Evolutionary conservation across 2,329 filamentous ascomycete genomes (phyloP), one percentile per base, ranked within the genome.

Genomic region (Penicillium occitanis): DNA sequence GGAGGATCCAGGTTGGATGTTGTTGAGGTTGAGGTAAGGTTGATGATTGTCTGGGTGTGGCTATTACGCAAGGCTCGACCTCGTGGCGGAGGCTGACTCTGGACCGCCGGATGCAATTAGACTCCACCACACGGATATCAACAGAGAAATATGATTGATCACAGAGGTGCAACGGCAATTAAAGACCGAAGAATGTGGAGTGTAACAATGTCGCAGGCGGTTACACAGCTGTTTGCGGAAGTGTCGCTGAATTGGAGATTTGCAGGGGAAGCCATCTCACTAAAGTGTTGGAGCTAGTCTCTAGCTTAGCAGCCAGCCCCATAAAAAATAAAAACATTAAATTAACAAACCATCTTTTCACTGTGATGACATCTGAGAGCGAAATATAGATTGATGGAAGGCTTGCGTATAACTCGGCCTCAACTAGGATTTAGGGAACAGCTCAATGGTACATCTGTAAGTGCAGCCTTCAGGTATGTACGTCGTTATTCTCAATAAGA

Each of bases 1-100:
- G 86, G 86, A 68, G 86, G 84, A 70, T 69, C 72, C 72, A 73
- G 67, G 50, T 48, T 73, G 71, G 25, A 57, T 22, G 50, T n/a
- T 25, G 25, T 22, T 30, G 13, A n/a, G 7, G 17, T 17, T 25
- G 60, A 14, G 17, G 22, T 28, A 44, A 30, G 8, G 58, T 44
- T 30, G 35, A 44, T 30, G n/a, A 11, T 61, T 62, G 28, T 30
- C 19, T 51, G 44, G 60, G 19, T 53, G 48, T 35, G 61, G 61
- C 48, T 63, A 35, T 40, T 19, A 55, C 37, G 51, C n/a, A 55
- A 55, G 51, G 51, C 11, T 57, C 53, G 33, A 63, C 22, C 48
- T 63, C 61, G 61, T 63, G 61, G 60, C 60, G 60, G 60, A 51
- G 60, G 46, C 60, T 62, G 46, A 48, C 19, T 48, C 22, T 51